Conservation (phyloP, 1,284 basidiomycete species). For the Lignosus rhinocerotis region DNA sequence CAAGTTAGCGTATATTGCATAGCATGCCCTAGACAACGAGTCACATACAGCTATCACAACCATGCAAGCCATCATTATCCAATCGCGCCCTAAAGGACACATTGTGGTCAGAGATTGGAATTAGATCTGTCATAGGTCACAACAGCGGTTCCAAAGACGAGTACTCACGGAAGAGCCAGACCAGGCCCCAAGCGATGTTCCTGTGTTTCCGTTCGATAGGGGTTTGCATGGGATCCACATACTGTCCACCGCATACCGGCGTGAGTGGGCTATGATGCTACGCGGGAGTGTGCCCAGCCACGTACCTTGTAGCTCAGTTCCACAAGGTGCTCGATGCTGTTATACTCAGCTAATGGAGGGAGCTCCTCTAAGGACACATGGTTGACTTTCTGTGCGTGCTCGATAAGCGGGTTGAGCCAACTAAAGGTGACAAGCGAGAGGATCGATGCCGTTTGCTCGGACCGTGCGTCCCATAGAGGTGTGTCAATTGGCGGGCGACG, state of each 20-base stretch:
- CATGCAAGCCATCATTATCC: slow-evolving; percentile 4
- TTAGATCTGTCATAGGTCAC: not conserved
- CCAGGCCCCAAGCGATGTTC: slow-evolving; percentile 33
- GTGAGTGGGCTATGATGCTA: not conserved
- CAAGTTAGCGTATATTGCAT: not conserved
- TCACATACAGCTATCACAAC: not conserved
- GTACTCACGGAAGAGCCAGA: slow-evolving; percentile 26
- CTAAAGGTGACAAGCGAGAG: slow-evolving; percentile 56
- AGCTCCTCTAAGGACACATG: slow-evolving; percentile 27
- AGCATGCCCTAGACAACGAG: not conserved
- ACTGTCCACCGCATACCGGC: slow-evolving; percentile 21
- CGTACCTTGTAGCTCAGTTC: slow-evolving; percentile 27
- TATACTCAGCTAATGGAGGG: slow-evolving; percentile 46
- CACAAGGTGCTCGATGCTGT: slow-evolving; percentile 38
- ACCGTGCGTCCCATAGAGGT: slow-evolving; percentile 45
- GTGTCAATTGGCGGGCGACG: slow-evolving; percentile 34
- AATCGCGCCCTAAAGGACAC: not conserved
- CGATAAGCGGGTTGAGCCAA: slow-evolving; percentile 44
- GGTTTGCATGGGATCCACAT: slow-evolving; percentile 21
- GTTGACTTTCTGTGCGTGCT: slow-evolving; percentile 16
- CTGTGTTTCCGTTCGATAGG: not conserved
- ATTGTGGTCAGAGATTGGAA: not conserved
- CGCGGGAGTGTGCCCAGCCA: not conserved
- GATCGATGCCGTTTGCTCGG: slow-evolving; percentile 64
- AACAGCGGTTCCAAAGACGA: not conserved